Evolutionary conservation across 192 early-diverging fungal species (phyloP).

Genomic region (Phlyctochytrium planicorne): DNA sequence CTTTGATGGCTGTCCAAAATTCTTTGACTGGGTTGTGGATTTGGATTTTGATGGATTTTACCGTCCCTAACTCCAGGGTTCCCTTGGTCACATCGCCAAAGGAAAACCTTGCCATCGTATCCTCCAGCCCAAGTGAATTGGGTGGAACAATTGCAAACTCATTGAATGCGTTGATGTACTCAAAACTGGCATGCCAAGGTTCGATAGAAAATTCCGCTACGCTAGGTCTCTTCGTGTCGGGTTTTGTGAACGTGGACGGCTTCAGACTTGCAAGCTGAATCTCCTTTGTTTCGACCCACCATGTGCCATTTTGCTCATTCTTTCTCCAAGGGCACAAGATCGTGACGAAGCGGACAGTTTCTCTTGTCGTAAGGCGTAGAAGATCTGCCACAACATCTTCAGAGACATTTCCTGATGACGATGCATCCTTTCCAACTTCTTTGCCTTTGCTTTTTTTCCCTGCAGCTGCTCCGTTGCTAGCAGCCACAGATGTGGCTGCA

Average conservation of each 20-base stretch:
- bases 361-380: conserved; percentile 6
- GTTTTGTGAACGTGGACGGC: conserved; percentile 23
- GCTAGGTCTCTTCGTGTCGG: conserved; percentile 22
- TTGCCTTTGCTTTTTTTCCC: conserved; percentile 14
- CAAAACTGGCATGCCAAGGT: conserved; percentile 27
- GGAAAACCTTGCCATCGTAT: conserved; percentile 11
- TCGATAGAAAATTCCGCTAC: conserved; percentile 45
- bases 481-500: neutral
- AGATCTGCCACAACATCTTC: conserved; percentile 24
- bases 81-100: conserved; percentile 33
- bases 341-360: conserved; percentile 4
- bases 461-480: conserved; percentile 1
- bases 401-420: neutral
- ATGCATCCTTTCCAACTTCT: neutral
- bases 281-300: conserved; percentile 33
- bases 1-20: conserved; percentile 4
- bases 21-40: conserved; percentile 20
- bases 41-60: conserved; percentile 24
- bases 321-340: conserved; percentile 16
- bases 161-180: conserved; percentile 22
- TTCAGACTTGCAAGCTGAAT: conserved; percentile 28
- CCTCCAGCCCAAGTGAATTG: neutral
- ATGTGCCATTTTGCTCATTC: conserved; percentile 10
- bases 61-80: conserved; percentile 36
- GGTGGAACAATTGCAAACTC: conserved; percentile 16